phyloP scores from a whole-genome alignment of 345 rosid species.

The Gossypium ekmanianum region DNA sequence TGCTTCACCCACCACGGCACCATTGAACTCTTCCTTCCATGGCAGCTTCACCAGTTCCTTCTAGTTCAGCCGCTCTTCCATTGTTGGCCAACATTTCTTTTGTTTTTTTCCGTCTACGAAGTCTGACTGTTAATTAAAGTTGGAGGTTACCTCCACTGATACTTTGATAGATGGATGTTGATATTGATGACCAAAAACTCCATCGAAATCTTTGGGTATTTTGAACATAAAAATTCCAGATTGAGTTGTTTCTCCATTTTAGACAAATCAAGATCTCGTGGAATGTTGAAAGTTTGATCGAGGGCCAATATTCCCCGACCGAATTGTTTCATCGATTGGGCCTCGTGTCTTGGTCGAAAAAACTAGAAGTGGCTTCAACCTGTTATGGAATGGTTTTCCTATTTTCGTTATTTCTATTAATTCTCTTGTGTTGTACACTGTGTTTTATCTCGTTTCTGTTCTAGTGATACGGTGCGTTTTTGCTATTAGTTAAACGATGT shows the following conservation, averaged over 20 bases:
- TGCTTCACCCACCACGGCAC: too few species aligned
- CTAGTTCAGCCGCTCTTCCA: not conserved
- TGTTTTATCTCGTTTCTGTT: too few species aligned
- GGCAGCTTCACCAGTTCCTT: not conserved
- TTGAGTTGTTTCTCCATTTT: not conserved
- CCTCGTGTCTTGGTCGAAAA: conserved; percentile 53
- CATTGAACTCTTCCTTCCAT: not conserved
- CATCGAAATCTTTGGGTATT: not conserved
- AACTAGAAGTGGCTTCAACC: conserved; percentile 50
- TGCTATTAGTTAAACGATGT: too few species aligned
- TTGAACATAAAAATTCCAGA: not conserved
- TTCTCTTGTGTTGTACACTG: too few species aligned
- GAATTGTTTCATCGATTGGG: too few species aligned
- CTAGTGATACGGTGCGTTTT: too few species aligned
- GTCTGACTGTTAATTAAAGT: not conserved
- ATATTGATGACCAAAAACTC: not conserved
- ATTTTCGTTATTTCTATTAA: too few species aligned
- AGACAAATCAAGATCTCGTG: not conserved
- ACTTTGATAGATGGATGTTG: not conserved
- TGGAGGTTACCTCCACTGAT: not conserved
- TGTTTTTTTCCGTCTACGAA: not conserved
- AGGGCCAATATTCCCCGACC: not conserved
- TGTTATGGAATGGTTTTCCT: too few species aligned
- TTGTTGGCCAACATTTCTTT: not conserved
- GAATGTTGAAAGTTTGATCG: not conserved